These are phyloP conservation scores for Hypoxylon trugodes DNA, from an alignment of 495 filamentous ascomycete species.

Conservation along the genomic window DNA sequence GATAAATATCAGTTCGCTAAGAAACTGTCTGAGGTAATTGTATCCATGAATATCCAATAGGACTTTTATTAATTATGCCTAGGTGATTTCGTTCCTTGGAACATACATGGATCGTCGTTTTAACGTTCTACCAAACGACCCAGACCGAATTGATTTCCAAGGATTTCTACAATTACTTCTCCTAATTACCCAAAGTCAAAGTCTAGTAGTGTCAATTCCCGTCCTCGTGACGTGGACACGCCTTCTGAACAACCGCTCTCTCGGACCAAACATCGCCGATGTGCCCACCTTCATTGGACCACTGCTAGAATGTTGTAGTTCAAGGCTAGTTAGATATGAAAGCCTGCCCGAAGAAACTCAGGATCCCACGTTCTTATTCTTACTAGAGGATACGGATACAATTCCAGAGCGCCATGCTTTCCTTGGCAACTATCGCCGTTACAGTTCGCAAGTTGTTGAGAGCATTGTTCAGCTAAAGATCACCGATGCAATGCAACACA, in stretches of 20 bases:
- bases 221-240: constrained; percentile 89
- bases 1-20: constrained; percentile 91
- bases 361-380: constrained; percentile 79
- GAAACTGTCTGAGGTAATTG: constrained; percentile 86
- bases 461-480: constrained; percentile 79
- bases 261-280: constrained; percentile 71
- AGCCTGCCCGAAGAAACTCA: constrained; percentile 79
- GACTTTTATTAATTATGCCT: constrained; percentile 32
- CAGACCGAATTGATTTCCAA: constrained; percentile 69
- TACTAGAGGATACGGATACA: constrained; percentile 93
- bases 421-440: constrained; percentile 94
- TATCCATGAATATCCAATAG: not conserved
- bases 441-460: constrained; percentile 86
- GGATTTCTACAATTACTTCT: constrained; percentile 82
- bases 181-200: constrained; percentile 80
- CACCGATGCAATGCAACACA: constrained; percentile 85
- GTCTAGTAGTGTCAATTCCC: constrained; percentile 91
- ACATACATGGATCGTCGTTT: constrained; percentile 82
- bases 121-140: constrained; percentile 59
- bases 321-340: constrained; percentile 83
- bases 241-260: constrained; percentile 70
- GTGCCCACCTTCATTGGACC: constrained; percentile 69
- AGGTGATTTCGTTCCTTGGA: constrained; percentile 86
- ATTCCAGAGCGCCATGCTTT: constrained; percentile 95
- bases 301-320: constrained; percentile 81